These are phyloP conservation scores for Avena eriantha DNA, from an alignment of 176 grass and related monocot species.

Conservation along the genomic window DNA sequence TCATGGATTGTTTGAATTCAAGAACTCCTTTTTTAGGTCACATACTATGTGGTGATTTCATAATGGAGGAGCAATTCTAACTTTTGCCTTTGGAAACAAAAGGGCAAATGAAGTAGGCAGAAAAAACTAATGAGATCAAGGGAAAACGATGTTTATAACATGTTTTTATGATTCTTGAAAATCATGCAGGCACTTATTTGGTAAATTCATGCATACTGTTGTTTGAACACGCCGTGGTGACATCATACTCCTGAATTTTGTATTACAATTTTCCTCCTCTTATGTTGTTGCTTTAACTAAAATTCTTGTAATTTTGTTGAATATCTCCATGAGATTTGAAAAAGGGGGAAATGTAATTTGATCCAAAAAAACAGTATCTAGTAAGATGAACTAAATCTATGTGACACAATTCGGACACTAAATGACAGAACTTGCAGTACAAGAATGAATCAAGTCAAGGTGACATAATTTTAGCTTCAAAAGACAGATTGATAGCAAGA, in stretches of 20 bases:
- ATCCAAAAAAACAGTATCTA: not conserved
- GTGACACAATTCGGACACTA: not conserved
- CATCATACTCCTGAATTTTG: not conserved
- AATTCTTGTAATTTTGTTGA: not conserved
- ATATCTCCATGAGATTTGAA: not conserved
- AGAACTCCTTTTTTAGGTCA: too few relatives aligned
- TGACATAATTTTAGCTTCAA: not conserved
- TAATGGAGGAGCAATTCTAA: not conserved
- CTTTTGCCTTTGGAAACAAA: conserved; percentile 4
- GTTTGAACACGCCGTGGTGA: not conserved
- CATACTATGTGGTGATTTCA: not conserved
- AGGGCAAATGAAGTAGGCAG: not conserved
- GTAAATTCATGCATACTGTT: not conserved
- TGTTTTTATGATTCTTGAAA: conserved; percentile 15
- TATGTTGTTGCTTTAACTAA: not conserved
- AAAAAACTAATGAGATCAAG: not conserved
- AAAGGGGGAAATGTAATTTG: not conserved
- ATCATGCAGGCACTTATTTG: not conserved
- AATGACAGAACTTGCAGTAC: conserved; percentile 13
- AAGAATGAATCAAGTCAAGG: conserved; percentile 26
- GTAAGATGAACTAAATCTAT: conserved; percentile 4
- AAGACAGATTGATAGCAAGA: conserved; percentile 1
- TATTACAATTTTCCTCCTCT: not conserved
- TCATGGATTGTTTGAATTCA: not conserved
- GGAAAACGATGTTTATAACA: conserved; percentile 25